These are phyloP conservation scores for Plasmodium vivax DNA, from an alignment of 169 alveolate species.

Conservation along the genomic window DNA sequence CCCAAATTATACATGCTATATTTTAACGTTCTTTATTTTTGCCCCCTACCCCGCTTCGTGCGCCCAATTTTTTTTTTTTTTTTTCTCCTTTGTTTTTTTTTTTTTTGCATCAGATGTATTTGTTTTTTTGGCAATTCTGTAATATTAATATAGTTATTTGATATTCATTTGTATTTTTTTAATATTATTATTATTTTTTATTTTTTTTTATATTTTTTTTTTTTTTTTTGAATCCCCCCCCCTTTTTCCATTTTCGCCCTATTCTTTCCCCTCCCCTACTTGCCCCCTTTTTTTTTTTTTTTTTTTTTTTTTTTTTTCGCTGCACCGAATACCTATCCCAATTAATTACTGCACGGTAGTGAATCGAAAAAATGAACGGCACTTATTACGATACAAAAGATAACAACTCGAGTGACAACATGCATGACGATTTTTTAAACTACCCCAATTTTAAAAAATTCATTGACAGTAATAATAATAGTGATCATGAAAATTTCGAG, in stretches of 20 bases:
- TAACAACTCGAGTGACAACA: constrained; percentile 12
- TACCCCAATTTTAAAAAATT: constrained; percentile 54
- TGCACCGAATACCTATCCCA: neutral
- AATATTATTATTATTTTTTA: neutral
- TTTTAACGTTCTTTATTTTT: neutral
- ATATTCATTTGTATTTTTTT: neutral
- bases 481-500: constrained; percentile 52
- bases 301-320: neutral
- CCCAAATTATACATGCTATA: neutral
- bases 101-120: neutral
- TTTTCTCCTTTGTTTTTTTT: neutral
- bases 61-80: neutral
- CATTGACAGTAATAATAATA: constrained; percentile 36
- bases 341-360: neutral
- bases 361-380: constrained; percentile 36
- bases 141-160: neutral
- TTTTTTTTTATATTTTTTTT: neutral
- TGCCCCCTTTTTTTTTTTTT: neutral
- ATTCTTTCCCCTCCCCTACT: neutral
- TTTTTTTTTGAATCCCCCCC: neutral
- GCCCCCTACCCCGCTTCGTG: neutral
- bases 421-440: constrained; percentile 61
- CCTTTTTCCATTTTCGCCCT: too few relatives aligned
- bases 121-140: neutral
- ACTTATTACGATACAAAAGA: constrained; percentile 9